phyloP scores from a whole-genome alignment of 1,284 basidiomycete species.

The Papiliotrema laurentii region DNA sequence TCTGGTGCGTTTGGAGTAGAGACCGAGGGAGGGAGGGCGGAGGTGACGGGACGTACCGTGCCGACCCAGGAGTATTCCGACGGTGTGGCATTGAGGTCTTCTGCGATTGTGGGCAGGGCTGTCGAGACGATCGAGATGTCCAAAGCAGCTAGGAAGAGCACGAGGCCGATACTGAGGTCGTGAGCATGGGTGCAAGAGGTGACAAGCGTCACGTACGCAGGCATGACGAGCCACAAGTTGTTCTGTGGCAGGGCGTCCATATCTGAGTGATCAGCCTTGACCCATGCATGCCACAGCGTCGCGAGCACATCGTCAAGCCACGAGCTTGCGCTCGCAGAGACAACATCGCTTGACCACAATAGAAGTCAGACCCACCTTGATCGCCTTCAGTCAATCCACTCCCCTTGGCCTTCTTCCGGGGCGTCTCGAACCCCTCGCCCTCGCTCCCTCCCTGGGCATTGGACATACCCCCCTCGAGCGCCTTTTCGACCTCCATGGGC shows the following conservation, averaged over 20 bases:
- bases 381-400: constrained; percentile 38
- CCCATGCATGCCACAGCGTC: not conserved
- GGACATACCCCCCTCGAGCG: too few species aligned
- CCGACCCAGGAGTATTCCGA: constrained; percentile 36
- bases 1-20: too few species aligned
- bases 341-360: too few species aligned
- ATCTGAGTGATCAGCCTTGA: constrained; percentile 19
- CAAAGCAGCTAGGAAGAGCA: constrained; percentile 40
- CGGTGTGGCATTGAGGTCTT: constrained; percentile 26
- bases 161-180: constrained; percentile 30
- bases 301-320: not conserved
- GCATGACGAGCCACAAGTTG: constrained; percentile 18
- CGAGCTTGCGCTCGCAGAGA: not conserved
- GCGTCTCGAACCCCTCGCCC: constrained; percentile 6
- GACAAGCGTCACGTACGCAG: constrained; percentile 12
- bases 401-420: constrained; percentile 10
- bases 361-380: constrained; percentile 21
- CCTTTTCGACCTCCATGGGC: too few species aligned
- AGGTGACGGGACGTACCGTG: constrained; percentile 16
- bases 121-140: constrained; percentile 42
- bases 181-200: not conserved
- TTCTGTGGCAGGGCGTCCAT: constrained; percentile 27
- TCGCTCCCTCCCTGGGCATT: constrained; percentile 5
- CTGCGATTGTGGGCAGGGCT: constrained; percentile 30
- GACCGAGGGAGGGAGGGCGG: too few species aligned